Percentiles rank a stretch among this genome's conserved stretches.
phyloP scores from a whole-genome alignment of 1,284 basidiomycete genomes.

The Microbotryum violaceum region DNA sequence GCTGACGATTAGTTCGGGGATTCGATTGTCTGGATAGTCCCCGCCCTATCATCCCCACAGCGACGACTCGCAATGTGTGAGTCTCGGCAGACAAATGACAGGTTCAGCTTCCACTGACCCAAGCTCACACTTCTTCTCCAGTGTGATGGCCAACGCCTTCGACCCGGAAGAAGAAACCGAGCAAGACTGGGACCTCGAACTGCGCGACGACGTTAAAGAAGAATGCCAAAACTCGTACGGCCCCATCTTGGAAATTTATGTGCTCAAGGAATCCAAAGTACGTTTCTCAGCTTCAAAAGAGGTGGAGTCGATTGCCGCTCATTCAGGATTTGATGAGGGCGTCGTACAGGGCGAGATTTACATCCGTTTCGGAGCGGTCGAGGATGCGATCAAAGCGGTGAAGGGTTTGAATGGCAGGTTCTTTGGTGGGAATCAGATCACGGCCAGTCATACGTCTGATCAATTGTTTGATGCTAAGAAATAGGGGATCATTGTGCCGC shows the following conservation, averaged over 20 bases:
- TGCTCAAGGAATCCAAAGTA: slow-evolving; percentile 88
- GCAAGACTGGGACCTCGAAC: slow-evolving; percentile 89
- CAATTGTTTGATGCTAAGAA: slow-evolving; percentile 29
- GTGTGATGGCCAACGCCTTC: slow-evolving; percentile 88
- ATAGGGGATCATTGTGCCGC: background rate
- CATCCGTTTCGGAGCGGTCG: slow-evolving; percentile 75
- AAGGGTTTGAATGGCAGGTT: slow-evolving; percentile 87
- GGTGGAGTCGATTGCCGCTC: background rate
- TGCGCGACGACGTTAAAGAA: slow-evolving; percentile 88
- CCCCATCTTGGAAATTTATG: slow-evolving; percentile 72
- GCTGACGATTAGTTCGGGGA: background rate
- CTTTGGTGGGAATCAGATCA: slow-evolving; percentile 84
- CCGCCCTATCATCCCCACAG: slow-evolving; percentile 39
- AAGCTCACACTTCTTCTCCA: background rate
- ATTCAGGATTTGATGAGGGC: background rate
- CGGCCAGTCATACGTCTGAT: slow-evolving; percentile 48
- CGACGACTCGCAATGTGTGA: slow-evolving; percentile 33
- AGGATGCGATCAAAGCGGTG: slow-evolving; percentile 72
- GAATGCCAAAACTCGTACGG: slow-evolving; percentile 89
- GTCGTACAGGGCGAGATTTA: slow-evolving; percentile 82
- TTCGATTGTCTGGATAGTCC: slow-evolving; percentile 8
- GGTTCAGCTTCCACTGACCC: too few relatives aligned
- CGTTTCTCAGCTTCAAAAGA: slow-evolving; percentile 32
- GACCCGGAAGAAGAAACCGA: slow-evolving; percentile 94
- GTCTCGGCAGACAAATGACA: background rate